These are phyloP conservation scores for Meripilus lineatus DNA, from an alignment of 1,284 basidiomycete species.

Conservation along the genomic window DNA sequence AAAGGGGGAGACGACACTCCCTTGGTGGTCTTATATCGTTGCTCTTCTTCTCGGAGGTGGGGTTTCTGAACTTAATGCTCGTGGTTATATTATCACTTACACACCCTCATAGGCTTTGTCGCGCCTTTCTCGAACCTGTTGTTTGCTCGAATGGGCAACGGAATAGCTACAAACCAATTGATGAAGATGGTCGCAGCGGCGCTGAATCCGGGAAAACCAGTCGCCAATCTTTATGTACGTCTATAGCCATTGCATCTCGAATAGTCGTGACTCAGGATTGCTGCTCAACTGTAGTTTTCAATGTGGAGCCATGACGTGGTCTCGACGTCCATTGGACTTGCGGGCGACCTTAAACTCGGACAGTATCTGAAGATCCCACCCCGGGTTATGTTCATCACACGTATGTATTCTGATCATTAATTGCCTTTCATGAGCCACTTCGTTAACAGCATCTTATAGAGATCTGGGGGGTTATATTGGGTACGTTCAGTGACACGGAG, in stretches of 20 bases:
- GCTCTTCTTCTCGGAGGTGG: constrained; percentile 23
- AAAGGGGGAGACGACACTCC: constrained; percentile 56
- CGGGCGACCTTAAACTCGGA: constrained; percentile 65
- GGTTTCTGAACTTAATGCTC: constrained; percentile 1
- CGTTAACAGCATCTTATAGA: constrained; percentile 20
- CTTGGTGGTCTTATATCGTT: constrained; percentile 58
- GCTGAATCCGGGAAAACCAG: constrained; percentile 56
- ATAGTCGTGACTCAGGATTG: not conserved
- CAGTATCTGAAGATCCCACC: constrained; percentile 78
- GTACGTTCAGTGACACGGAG: constrained; percentile 21
- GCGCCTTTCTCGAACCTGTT: constrained; percentile 38
- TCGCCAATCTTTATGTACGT: constrained; percentile 62
- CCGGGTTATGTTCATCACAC: constrained; percentile 62
- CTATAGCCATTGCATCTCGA: not conserved
- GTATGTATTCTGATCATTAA: not conserved
- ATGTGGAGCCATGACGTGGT: constrained; percentile 64
- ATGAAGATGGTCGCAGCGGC: constrained; percentile 68
- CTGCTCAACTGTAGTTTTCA: constrained; percentile 40
- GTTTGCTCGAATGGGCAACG: constrained; percentile 50
- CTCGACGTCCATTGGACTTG: constrained; percentile 44
- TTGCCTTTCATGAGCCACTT: not conserved
- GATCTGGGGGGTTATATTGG: constrained; percentile 60
- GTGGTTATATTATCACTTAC: constrained; percentile 1
- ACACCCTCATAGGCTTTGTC: constrained; percentile 26
- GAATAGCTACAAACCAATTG: constrained; percentile 53